These are phyloP conservation scores for Saccharum hybrid DNA, from an alignment of 202 grass and related monocot species.

Conservation along the genomic window DNA sequence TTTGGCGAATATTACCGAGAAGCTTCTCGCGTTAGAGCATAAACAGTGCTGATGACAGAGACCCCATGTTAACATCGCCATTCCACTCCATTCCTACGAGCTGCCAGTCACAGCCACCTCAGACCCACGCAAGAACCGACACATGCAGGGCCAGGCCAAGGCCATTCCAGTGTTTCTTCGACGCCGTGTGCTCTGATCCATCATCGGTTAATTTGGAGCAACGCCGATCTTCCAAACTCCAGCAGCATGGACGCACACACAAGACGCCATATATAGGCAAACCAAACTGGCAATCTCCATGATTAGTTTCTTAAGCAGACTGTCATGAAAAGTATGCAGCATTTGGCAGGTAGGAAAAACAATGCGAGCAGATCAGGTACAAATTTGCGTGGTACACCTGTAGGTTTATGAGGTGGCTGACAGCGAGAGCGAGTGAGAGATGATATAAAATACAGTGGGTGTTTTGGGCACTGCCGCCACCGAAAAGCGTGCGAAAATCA, in stretches of 20 bases:
- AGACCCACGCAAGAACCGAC: constrained; percentile 33
- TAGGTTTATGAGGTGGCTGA: neutral
- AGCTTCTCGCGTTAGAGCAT: neutral
- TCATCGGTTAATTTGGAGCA: neutral
- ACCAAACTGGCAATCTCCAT: neutral
- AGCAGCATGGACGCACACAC: no score
- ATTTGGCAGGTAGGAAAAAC: neutral
- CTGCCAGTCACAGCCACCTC: constrained; percentile 16
- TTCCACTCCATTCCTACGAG: neutral
- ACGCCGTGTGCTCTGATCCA: constrained; percentile 1
- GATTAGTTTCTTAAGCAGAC: constrained; percentile 20
- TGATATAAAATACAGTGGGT: neutral
- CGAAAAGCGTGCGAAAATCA: neutral
- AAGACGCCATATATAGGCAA: neutral
- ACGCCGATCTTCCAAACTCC: neutral
- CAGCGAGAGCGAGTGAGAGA: neutral
- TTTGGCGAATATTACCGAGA: neutral
- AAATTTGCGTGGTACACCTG: neutral
- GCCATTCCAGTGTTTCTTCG: neutral
- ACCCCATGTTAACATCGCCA: neutral
- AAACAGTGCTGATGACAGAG: constrained; percentile 2
- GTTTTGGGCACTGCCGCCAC: constrained; percentile 5
- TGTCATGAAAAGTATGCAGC: neutral
- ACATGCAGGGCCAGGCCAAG: neutral
- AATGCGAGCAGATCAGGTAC: neutral